These are phyloP conservation scores for Selaginella tamariscina DNA, from an alignment of 75 land plant genomes.

Conservation along the genomic window DNA sequence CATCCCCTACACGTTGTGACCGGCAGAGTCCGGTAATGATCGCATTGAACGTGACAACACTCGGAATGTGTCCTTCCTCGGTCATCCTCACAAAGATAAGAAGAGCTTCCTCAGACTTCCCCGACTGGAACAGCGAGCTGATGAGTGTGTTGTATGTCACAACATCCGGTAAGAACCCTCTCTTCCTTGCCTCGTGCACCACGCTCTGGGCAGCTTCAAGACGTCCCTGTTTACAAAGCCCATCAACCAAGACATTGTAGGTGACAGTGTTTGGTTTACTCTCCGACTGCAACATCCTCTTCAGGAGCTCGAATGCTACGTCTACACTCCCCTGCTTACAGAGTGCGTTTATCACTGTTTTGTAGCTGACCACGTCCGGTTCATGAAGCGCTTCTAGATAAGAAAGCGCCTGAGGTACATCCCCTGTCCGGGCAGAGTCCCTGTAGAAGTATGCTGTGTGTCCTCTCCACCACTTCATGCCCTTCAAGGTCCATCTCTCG, in stretches of 20 bases:
- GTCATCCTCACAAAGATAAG: not conserved
- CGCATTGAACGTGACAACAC: not conserved
- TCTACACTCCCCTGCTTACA: not conserved
- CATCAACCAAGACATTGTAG: not conserved
- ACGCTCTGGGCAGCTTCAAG: not conserved
- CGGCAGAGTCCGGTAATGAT: slow-evolving; percentile 6
- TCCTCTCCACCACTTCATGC: not conserved
- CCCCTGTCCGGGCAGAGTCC: not conserved
- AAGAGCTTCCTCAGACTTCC: not conserved
- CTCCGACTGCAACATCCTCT: not conserved
- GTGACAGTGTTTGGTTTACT: slow-evolving; percentile 6
- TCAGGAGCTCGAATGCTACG: not conserved
- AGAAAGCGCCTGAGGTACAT: not conserved
- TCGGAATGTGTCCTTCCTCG: not conserved
- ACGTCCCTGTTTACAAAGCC: not conserved
- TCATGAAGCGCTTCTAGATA: not conserved
- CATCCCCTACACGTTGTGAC: not conserved
- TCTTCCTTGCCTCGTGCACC: not conserved
- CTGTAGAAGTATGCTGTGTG: not conserved
- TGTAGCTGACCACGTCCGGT: not conserved
- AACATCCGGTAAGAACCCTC: not conserved
- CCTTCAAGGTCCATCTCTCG: not conserved
- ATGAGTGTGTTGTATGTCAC: slow-evolving; percentile 8
- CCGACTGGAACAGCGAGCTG: not conserved
- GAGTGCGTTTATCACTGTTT: not conserved